Evolutionary conservation across 2,329 filamentous ascomycete genomes (phyloP), one percentile per base, ranked within the genome.

Genomic region (Verruconis gallopava): DNA sequence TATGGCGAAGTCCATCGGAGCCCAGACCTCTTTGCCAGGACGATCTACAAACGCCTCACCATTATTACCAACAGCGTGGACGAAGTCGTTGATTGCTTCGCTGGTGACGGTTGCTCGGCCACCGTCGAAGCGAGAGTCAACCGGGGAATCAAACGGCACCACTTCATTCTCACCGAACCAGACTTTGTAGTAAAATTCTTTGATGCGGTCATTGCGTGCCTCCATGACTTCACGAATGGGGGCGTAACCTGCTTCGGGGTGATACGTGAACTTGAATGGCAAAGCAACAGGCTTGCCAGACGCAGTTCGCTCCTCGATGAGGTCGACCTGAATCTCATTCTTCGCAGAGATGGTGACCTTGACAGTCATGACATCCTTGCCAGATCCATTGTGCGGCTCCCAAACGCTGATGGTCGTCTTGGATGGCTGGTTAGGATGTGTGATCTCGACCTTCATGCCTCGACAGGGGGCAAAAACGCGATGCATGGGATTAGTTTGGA

Each of bases 1-100:
- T 50, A 95, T 94, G 50, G 88, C 88, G 55, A 94, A 98, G 63
- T 98, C 91, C 91, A 98, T 98, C 21, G 93, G 91, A 5, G 91
- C 91, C 53, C 81, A 89, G 49, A 95, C 84, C 48, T 84, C 79
- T 69, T 96, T 96, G 51, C 86, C 89, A 35, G 88, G 89, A 37
- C 89, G 77, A 55, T 96, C 89, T 41, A 98, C 89, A 52, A 98
- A 98, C 5, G 91, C 88, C 61, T 98, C 91, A 28, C 89, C 89
- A 12, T 84, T 94, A 66, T 98, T 98, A 49, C 93, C 91, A 50
- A 98, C 91, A 36, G 91, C 89, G 58, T 98, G 88, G n/a, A 96
- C 86, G 52, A 98, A 98, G 66, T 98, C 88, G 48, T 93, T 93
- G 66, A 98, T 95, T 48, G 82, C 88, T 59, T 95, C 84, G 46